Evolutionary conservation across 192 early-diverging fungal species (phyloP), one percentile per base, ranked within the genome.

Genomic region (Backusella morwellensis): DNA sequence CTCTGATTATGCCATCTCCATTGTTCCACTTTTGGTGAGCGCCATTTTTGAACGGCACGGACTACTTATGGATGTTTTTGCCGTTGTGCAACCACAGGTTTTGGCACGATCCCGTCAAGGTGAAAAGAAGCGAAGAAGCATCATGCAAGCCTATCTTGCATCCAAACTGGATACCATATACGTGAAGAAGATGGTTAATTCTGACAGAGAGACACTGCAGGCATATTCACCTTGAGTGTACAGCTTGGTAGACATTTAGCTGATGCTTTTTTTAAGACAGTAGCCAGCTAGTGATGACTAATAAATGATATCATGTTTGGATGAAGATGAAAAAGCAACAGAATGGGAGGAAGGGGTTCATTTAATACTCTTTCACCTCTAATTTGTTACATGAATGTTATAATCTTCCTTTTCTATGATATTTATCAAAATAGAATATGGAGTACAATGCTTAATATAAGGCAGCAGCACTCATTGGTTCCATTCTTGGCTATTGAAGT

Each of bases 41-140:
- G 86, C 86, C 14, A 87, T 94, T 19, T 78, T 95, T 26, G 92
- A 95, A 56, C 85, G 88, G 35, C 93, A 95, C 78, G 84, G 85
- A 68, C 88, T 95, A 63, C 82, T 94, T 73, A 83, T 92, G 1
- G 93, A 93, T 76, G 88, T 90, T 41, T 86, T 95, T 47, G 87
- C 90, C 6, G 81, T 94, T 74, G 83, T 94, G 11, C 81, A 83
- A 11, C 80, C 81, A 50, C 86, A 82, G 42, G 78, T 82, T 1
- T 75, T 95, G 73, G 87, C 90, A 52, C 89, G 87, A 75, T 89
- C 90, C 21, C 85, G 92, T 47, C 84, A 84, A 59, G 87, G 91
- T 8, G 92, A 94, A 78, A 92, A 92, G 70, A 88, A 87, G 75
- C 73, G 91, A 17, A 78, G 83, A 44, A 85, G 84, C 38, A 78